Evolutionary conservation across 1,284 basidiomycete genomes (phyloP).

Genomic region (Cystobasidium pallidum): DNA sequence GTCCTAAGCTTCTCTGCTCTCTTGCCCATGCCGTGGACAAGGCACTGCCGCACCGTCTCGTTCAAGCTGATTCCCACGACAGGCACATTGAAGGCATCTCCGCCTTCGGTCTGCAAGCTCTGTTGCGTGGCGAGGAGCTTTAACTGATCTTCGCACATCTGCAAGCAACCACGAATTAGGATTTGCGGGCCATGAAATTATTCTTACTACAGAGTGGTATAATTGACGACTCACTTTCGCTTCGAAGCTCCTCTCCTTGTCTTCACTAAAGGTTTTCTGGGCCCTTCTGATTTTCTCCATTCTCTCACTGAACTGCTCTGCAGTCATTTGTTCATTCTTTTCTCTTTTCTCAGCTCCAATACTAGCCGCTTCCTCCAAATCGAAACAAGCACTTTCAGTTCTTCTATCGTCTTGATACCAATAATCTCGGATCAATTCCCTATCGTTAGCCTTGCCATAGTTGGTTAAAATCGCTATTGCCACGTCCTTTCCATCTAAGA

Average conservation of each 20-base stretch:
- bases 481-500: constrained; percentile 80
- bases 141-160: constrained; percentile 88
- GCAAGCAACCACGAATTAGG: constrained; percentile 15
- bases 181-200: too few relatives aligned
- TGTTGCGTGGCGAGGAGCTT: constrained; percentile 78
- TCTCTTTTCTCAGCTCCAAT: constrained; percentile 48
- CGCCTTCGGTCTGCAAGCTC: constrained; percentile 81
- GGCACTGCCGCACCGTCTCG: constrained; percentile 74
- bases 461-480: constrained; percentile 80
- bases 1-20: constrained; percentile 80
- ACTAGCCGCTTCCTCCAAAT: constrained; percentile 75
- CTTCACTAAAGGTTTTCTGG: constrained; percentile 90
- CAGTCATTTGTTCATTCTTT: constrained; percentile 1
- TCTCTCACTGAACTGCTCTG: constrained; percentile 70
- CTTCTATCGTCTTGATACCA: constrained; percentile 97
- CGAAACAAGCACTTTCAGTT: constrained; percentile 84
- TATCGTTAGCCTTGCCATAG: constrained; percentile 85
- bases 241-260: constrained; percentile 87
- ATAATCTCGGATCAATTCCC: constrained; percentile 90
- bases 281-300: constrained; percentile 76
- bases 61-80: constrained; percentile 82
- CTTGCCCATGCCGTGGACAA: constrained; percentile 77
- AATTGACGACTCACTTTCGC: constrained; percentile 67
- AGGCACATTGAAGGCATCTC: constrained; percentile 65
- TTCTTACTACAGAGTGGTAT: background rate